Evolutionary conservation across 2,329 filamentous ascomycete species (phyloP).

Genomic region (Pezizomycotina sp.): DNA sequence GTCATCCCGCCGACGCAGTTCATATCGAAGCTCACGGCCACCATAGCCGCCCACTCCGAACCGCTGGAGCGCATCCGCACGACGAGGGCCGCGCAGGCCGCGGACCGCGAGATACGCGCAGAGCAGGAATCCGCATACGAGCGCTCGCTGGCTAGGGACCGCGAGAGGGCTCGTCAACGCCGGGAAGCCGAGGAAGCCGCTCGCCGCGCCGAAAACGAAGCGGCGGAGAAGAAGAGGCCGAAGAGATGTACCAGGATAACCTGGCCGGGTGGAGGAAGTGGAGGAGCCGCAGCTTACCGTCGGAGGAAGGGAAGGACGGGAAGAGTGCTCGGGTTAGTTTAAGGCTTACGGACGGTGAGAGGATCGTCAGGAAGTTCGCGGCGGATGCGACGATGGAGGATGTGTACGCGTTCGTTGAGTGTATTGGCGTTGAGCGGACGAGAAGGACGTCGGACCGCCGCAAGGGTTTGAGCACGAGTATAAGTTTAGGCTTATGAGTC

Average conservation of each 20-base stretch:
- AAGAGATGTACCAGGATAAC: slow-evolving; percentile 35
- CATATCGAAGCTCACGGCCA: slow-evolving; percentile 54
- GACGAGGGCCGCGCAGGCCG: slow-evolving; percentile 61
- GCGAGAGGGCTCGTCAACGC: slow-evolving; percentile 62
- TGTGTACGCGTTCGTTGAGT: slow-evolving; percentile 91
- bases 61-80: slow-evolving; percentile 60
- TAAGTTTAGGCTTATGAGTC: slow-evolving; percentile 66
- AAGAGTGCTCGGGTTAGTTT: slow-evolving; percentile 42
- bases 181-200: slow-evolving; percentile 50
- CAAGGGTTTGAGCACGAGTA: slow-evolving; percentile 63
- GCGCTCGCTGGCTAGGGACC: slow-evolving; percentile 69
- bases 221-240: slow-evolving; percentile 35
- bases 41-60: slow-evolving; percentile 58
- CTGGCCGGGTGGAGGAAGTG: slow-evolving; percentile 51
- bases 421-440: slow-evolving; percentile 49
- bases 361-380: slow-evolving; percentile 61
- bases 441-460: slow-evolving; percentile 33
- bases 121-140: slow-evolving; percentile 92
- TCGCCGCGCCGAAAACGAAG: slow-evolving; percentile 42
- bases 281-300: slow-evolving; percentile 50
- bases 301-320: slow-evolving; percentile 48
- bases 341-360: slow-evolving; percentile 47
- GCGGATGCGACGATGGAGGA: slow-evolving; percentile 62
- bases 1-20: slow-evolving; percentile 54
- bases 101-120: slow-evolving; percentile 61